Percentiles rank a stretch among this genome's conserved stretches.
Evolutionary conservation across 2,329 filamentous ascomycete genomes (phyloP).

Genomic region (Calonectria honghensis): DNA sequence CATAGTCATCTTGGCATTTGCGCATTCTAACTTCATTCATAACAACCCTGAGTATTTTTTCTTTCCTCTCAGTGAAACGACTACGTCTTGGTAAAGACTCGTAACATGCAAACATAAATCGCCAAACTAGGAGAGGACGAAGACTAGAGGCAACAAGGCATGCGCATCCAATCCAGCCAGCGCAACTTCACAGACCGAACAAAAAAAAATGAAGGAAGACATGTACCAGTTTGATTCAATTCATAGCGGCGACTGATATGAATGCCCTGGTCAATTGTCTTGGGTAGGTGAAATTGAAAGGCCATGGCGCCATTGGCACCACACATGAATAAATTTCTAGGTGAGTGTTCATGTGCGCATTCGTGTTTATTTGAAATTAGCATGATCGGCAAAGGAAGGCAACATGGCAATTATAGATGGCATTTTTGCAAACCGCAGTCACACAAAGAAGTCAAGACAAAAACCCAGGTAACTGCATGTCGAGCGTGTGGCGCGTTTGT

Average conservation of each 20-base stretch:
- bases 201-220: background rate
- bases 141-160: background rate
- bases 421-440: background rate
- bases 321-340: background rate
- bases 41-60: background rate
- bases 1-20: background rate
- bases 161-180: background rate
- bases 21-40: constrained; percentile 1
- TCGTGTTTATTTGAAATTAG: background rate
- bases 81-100: background rate
- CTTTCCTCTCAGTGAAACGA: background rate
- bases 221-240: background rate
- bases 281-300: background rate
- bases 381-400: background rate
- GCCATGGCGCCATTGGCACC: background rate
- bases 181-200: no score
- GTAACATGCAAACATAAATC: background rate
- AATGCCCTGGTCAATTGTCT: no score
- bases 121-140: background rate
- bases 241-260: background rate
- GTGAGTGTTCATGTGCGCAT: background rate
- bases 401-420: background rate
- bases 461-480: constrained; percentile 11
- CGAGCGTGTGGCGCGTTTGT: constrained; percentile 12
- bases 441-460: background rate